These are phyloP conservation scores for Filobasidium floriforme DNA, from an alignment of 768 basidiomycete species.

Conservation along the genomic window DNA sequence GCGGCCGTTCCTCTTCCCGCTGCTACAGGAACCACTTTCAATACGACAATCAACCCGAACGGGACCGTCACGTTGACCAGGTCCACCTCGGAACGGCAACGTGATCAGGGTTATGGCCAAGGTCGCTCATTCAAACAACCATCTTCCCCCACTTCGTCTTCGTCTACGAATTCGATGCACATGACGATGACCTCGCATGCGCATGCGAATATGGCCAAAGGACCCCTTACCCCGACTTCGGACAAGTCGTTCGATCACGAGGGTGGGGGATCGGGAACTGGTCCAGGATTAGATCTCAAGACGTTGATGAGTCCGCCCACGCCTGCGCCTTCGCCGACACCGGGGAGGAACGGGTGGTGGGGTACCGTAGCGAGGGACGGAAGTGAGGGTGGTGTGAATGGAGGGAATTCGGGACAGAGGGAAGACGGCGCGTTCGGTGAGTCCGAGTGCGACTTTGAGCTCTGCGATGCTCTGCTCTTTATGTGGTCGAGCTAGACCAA, in stretches of 20 bases:
- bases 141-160: neutral
- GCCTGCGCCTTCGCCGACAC: constrained; percentile 37
- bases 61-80: neutral
- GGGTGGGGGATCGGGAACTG: too few species aligned
- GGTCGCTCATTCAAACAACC: neutral
- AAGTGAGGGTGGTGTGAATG: constrained; percentile 4
- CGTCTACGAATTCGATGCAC: neutral
- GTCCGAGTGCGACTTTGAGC: too few species aligned
- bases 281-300: neutral
- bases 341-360: constrained; percentile 25
- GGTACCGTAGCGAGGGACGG: constrained; percentile 15
- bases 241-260: too few species aligned
- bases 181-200: too few species aligned
- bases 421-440: neutral
- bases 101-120: neutral
- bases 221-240: too few species aligned
- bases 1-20: neutral
- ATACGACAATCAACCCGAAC: neutral
- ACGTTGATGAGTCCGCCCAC: constrained; percentile 31
- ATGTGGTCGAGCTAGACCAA: too few species aligned
- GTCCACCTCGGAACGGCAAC: neutral
- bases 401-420: neutral
- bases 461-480: too few species aligned
- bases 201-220: too few species aligned
- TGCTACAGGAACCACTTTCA: neutral